Evolutionary conservation across 768 basidiomycete genomes (phyloP).

Genomic region (Rhizopogon salebrosus): DNA sequence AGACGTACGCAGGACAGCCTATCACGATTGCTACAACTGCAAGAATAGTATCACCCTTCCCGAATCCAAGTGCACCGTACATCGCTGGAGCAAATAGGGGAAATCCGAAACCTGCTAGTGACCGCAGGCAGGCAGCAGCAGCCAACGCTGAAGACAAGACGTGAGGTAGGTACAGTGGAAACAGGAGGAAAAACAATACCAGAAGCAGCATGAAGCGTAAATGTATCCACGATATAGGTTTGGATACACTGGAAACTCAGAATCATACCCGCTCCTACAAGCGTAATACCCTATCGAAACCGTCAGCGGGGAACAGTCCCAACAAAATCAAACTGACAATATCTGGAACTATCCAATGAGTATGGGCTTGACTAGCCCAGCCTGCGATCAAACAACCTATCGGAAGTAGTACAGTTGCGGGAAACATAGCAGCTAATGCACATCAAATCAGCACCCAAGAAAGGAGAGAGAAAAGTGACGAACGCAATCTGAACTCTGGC

Average conservation of each 20-base stretch:
- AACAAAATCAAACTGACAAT: constrained; percentile 36
- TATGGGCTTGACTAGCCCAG: constrained; percentile 54
- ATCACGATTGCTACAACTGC: constrained; percentile 52
- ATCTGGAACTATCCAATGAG: constrained; percentile 70
- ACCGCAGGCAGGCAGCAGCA: constrained; percentile 57
- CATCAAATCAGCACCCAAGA: constrained; percentile 1
- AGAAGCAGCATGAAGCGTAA: constrained; percentile 64
- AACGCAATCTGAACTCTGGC: constrained; percentile 51
- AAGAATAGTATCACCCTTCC: constrained; percentile 63
- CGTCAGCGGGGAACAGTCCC: not conserved
- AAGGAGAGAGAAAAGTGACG: constrained; percentile 7
- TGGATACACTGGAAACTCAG: constrained; percentile 59
- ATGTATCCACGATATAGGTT: constrained; percentile 65
- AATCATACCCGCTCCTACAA: constrained; percentile 56
- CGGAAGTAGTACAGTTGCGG: constrained; percentile 57
- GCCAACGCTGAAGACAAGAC: constrained; percentile 47
- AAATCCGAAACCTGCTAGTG: constrained; percentile 68
- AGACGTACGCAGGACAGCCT: constrained; percentile 47
- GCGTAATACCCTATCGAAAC: constrained; percentile 44
- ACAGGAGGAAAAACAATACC: constrained; percentile 28
- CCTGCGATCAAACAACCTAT: constrained; percentile 65
- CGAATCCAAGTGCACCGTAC: constrained; percentile 62
- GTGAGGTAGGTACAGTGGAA: not conserved
- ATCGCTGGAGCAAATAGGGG: constrained; percentile 73
- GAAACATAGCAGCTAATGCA: constrained; percentile 48